phyloP scores from a whole-genome alignment of 1,139 yeast species.

The Suhomyces wounanorum region DNA sequence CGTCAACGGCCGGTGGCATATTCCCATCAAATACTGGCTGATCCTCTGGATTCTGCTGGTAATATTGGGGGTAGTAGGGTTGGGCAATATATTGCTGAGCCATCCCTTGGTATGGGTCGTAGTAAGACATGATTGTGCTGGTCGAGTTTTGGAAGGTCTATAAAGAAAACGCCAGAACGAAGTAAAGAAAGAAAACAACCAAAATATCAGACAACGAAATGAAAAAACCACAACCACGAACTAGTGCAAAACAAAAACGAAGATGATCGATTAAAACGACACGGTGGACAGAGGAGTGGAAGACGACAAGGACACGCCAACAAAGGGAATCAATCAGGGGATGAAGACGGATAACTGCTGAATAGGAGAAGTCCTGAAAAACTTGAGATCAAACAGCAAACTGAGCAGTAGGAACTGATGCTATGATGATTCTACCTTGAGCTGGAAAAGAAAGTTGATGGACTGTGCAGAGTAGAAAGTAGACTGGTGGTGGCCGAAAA shows the following conservation, averaged over 20 bases:
- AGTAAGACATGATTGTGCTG: constrained; percentile 39
- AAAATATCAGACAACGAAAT: constrained; percentile 12
- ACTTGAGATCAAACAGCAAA: not conserved
- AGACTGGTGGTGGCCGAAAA: constrained; percentile 6
- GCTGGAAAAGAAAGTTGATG: not conserved
- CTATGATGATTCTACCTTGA: not conserved
- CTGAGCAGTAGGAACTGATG: not conserved
- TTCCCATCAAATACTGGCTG: constrained; percentile 14
- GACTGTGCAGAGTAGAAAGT: not conserved
- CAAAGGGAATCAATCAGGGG: not conserved
- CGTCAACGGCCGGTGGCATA: constrained; percentile 16
- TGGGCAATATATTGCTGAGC: constrained; percentile 43
- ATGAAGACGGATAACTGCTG: not conserved
- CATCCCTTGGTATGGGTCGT: constrained; percentile 46
- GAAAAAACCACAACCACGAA: constrained; percentile 8
- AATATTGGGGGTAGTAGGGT: constrained; percentile 38
- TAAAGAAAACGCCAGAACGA: constrained; percentile 8
- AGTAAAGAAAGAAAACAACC: constrained; percentile 12
- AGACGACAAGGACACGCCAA: not conserved
- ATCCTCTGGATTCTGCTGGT: constrained; percentile 23
- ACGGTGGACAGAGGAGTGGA: constrained; percentile 3
- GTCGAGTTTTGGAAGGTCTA: constrained; percentile 5
- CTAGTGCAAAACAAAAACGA: constrained; percentile 2
- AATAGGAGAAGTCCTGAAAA: not conserved
- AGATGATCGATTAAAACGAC: constrained; percentile 1